Evolutionary conservation across 148 eudicot species (phyloP).

Genomic region (Rhododendron williamsianum): DNA sequence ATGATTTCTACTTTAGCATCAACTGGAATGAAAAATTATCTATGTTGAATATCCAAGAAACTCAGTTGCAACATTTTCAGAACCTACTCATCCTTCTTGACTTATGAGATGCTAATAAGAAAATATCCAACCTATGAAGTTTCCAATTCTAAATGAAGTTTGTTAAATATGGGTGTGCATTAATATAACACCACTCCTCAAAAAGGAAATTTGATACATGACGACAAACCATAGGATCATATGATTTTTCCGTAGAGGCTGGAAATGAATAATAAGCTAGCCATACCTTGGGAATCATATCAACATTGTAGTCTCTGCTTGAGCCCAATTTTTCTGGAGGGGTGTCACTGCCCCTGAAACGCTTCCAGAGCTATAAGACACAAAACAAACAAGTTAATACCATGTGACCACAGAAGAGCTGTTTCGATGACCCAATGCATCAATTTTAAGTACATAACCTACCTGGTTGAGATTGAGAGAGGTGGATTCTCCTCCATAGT

Average conservation of each 20-base stretch:
- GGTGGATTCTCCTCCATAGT: constrained; percentile 58
- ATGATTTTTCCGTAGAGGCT: not conserved
- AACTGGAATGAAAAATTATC: not conserved
- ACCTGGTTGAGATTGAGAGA: constrained; percentile 52
- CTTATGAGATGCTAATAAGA: not conserved
- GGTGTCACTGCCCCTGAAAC: constrained; percentile 62
- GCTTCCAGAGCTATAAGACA: constrained; percentile 68
- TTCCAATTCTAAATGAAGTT: not conserved
- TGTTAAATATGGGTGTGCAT: too few relatives aligned
- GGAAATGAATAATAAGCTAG: not conserved
- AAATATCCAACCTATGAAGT: not conserved
- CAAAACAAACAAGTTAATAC: not conserved
- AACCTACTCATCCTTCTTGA: not conserved
- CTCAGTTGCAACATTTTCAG: not conserved
- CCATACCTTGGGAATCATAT: constrained; percentile 87
- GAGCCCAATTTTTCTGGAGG: constrained; percentile 76
- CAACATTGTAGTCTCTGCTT: constrained; percentile 86
- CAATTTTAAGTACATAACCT: not conserved
- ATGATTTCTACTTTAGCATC: not conserved
- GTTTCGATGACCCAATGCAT: not conserved
- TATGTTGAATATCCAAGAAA: not conserved
- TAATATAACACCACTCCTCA: not conserved
- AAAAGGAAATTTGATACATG: not conserved
- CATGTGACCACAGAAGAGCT: not conserved
- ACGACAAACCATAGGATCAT: not conserved